Conservation (phyloP, 305 asterid genomes). For the Rubia balearica region DNA sequence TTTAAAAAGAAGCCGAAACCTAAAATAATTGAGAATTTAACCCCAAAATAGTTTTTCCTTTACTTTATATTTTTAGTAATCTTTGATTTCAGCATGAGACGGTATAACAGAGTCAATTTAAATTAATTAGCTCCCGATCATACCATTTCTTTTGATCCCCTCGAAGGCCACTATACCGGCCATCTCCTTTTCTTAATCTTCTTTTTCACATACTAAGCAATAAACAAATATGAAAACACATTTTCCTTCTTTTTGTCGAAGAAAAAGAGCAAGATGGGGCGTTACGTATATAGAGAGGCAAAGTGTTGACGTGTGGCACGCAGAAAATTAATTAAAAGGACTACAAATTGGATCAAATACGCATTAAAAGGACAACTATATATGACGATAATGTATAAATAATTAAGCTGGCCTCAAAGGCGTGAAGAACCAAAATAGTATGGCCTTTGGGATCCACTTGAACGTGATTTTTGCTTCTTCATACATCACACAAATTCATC, state of each 20-base stretch:
- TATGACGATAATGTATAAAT: not conserved
- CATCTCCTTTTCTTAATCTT: too few species aligned
- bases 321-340: not conserved
- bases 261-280: not conserved
- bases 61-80: too few species aligned
- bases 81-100: too few species aligned
- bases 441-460: not conserved
- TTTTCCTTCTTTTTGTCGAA: not conserved
- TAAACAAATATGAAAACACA: too few species aligned
- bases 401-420: not conserved
- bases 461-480: slow-evolving; percentile 1
- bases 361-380: not conserved
- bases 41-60: too few species aligned
- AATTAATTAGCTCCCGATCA: too few species aligned
- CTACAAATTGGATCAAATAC: not conserved
- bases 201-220: too few species aligned
- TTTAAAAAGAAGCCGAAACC: too few species aligned
- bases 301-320: slow-evolving; percentile 16
- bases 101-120: too few species aligned
- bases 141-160: too few species aligned
- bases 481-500: not conserved
- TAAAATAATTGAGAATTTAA: too few species aligned
- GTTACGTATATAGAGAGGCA: slow-evolving; percentile 6
- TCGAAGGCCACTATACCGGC: too few species aligned
- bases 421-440: not conserved